Evolutionary conservation across 202 grass and related monocot genomes (phyloP).

Genomic region (Eragrostis tef): DNA sequence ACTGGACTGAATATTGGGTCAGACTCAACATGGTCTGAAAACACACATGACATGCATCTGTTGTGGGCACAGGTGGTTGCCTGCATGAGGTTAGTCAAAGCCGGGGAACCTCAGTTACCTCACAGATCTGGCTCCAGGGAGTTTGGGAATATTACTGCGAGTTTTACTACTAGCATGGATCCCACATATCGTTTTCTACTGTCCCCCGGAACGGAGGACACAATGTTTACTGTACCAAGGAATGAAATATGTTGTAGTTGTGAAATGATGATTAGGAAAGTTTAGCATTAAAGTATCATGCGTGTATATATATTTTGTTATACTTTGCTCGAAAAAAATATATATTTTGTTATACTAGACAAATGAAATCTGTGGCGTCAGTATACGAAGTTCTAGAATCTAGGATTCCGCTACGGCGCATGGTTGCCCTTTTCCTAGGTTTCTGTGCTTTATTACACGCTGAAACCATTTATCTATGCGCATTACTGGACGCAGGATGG

Average conservation of each 20-base stretch:
- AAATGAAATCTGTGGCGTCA: background rate
- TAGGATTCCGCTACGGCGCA: constrained; percentile 9
- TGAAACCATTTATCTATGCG: background rate
- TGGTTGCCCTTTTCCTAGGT: background rate
- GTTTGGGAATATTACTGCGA: background rate
- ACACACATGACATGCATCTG: too few species aligned
- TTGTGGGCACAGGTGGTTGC: too few species aligned
- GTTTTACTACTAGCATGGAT: background rate
- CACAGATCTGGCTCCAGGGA: background rate
- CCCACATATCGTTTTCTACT: constrained; percentile 5
- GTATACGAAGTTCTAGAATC: constrained; percentile 17
- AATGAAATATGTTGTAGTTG: constrained; percentile 8
- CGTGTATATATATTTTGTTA: background rate
- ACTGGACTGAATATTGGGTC: too few species aligned
- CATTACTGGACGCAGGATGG: background rate
- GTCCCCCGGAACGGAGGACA: background rate
- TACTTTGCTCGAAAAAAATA: too few species aligned
- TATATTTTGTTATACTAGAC: background rate
- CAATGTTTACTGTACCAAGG: background rate
- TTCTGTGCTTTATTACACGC: background rate
- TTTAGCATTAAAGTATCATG: background rate
- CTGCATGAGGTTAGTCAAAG: background rate
- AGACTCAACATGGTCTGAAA: too few species aligned
- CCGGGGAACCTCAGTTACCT: background rate
- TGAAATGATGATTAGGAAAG: too few species aligned